phyloP scores from a whole-genome alignment of 306 rosid species.

The Cercis canadensis region DNA sequence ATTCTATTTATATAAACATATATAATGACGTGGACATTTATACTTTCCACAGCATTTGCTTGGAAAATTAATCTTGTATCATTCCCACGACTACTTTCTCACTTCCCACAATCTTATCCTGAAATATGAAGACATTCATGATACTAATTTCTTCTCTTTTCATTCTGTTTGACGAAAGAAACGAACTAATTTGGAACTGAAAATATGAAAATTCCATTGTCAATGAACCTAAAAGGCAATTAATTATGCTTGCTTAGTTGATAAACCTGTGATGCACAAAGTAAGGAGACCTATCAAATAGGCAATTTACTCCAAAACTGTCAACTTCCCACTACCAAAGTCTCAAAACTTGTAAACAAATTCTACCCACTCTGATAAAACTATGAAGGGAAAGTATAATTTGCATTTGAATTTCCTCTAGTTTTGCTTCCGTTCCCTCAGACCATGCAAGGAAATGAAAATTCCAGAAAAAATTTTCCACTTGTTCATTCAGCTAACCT shows the following conservation, averaged over 20 bases:
- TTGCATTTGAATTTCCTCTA: too few relatives aligned
- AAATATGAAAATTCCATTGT: neutral
- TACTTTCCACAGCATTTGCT: neutral
- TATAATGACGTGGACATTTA: neutral
- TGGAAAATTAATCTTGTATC: neutral
- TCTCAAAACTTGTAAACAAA: neutral
- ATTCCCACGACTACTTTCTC: slow-evolving; percentile 1
- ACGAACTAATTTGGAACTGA: neutral
- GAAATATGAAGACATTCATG: neutral
- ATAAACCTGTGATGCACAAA: too few relatives aligned
- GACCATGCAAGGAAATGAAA: neutral
- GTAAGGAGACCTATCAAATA: neutral
- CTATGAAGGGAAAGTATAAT: too few relatives aligned
- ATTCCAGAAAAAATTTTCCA: too few relatives aligned
- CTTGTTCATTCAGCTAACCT: slow-evolving; percentile 49
- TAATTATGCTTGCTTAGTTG: too few relatives aligned
- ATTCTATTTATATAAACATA: neutral
- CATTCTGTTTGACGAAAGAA: neutral
- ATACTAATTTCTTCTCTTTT: neutral
- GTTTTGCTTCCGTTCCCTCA: neutral
- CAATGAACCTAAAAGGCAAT: neutral
- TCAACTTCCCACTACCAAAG: neutral
- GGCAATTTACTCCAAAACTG: neutral
- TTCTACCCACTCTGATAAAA: too few relatives aligned
- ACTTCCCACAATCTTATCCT: neutral